phyloP scores from a whole-genome alignment of 1,284 basidiomycete genomes.

The Austroboletus novae-zelandiae region DNA sequence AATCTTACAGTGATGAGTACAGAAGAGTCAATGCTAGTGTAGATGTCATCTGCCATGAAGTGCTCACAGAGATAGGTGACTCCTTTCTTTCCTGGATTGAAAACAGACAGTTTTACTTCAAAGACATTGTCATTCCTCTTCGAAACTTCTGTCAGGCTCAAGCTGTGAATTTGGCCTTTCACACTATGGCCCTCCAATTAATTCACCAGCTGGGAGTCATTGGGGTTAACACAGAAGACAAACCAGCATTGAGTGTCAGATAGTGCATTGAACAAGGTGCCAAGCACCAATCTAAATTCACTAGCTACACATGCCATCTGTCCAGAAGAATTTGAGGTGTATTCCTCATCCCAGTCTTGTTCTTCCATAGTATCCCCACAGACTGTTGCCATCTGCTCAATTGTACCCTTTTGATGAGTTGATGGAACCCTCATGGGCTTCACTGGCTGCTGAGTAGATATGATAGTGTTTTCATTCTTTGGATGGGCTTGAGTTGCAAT shows the following conservation, averaged over 20 bases:
- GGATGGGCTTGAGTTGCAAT: constrained; percentile 91
- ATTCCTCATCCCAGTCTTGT: constrained; percentile 45
- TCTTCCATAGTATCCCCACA: constrained; percentile 39
- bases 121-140: constrained; percentile 67
- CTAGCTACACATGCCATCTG: too few species aligned
- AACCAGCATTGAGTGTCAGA: constrained; percentile 92
- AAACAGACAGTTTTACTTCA: constrained; percentile 86
- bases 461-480: constrained; percentile 89
- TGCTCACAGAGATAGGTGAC: too few species aligned
- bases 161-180: constrained; percentile 86
- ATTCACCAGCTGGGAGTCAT: constrained; percentile 91
- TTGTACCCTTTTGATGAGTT: constrained; percentile 72
- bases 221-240: constrained; percentile 90
- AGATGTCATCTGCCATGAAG: too few species aligned
- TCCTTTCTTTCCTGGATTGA: too few species aligned
- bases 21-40: too few species aligned
- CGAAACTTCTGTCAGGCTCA: constrained; percentile 80
- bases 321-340: too few species aligned
- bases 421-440: constrained; percentile 93
- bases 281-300: constrained; percentile 45
- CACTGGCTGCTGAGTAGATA: constrained; percentile 88
- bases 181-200: constrained; percentile 91
- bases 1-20: too few species aligned
- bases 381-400: too few species aligned
- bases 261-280: constrained; percentile 85